Conservation (phyloP, 2,329 filamentous ascomycete species). For the Metarhizium humberi region DNA sequence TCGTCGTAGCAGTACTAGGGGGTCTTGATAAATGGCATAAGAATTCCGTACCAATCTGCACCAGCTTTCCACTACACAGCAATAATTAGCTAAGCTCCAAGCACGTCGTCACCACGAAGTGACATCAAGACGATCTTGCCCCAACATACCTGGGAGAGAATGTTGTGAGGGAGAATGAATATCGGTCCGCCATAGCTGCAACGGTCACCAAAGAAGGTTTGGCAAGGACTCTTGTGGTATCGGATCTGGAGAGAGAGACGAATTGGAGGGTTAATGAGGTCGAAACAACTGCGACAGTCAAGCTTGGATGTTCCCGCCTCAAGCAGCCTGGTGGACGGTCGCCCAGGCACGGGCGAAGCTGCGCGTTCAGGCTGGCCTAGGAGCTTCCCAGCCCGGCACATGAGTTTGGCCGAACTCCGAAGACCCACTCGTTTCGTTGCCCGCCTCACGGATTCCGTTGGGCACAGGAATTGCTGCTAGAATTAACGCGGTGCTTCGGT, state of each 20-base stretch:
- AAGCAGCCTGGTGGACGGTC: slow-evolving; percentile 9
- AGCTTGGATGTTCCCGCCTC: slow-evolving; percentile 23
- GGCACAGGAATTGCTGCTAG: neutral
- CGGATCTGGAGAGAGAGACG: slow-evolving; percentile 8
- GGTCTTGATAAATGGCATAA: neutral
- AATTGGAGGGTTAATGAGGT: slow-evolving; percentile 4
- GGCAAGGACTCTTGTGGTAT: slow-evolving; percentile 4
- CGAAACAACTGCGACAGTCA: slow-evolving; percentile 16
- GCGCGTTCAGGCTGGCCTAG: slow-evolving; percentile 25
- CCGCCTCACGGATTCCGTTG: neutral
- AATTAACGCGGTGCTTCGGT: neutral
- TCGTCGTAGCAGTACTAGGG: neutral
- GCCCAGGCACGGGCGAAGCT: slow-evolving; percentile 27
- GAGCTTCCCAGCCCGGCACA: slow-evolving; percentile 11
- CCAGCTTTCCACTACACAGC: slow-evolving; percentile 77
- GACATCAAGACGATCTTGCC: slow-evolving; percentile 10
- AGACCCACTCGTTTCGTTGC: neutral
- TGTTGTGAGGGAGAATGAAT: slow-evolving; percentile 98
- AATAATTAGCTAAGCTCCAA: slow-evolving; percentile 33
- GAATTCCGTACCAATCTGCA: slow-evolving; percentile 68
- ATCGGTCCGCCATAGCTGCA: slow-evolving; percentile 83
- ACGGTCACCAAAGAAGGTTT: slow-evolving; percentile 2
- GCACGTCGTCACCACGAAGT: slow-evolving; percentile 8
- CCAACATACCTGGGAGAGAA: slow-evolving; percentile 90
- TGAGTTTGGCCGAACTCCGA: slow-evolving; percentile 17